phyloP scores from a whole-genome alignment of 2,329 filamentous ascomycete genomes.

The Balansia obtecta region DNA sequence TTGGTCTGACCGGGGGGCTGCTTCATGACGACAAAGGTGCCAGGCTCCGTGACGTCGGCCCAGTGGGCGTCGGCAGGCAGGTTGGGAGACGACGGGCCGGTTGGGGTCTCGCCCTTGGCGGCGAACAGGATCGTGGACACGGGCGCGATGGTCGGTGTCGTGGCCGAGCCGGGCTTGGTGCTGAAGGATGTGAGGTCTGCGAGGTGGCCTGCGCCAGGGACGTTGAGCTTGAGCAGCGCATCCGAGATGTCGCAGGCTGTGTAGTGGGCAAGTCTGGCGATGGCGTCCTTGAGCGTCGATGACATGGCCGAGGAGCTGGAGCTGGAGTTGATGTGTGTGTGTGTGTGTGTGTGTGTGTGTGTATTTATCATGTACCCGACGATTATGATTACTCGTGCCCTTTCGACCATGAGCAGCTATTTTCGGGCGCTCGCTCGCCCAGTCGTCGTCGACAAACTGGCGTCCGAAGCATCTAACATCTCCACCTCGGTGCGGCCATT shows the following conservation, averaged over 20 bases:
- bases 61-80: conserved; percentile 51
- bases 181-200: conserved; percentile 36
- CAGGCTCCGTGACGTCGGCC: conserved; percentile 49
- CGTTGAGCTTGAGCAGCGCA: conserved; percentile 56
- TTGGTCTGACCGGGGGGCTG: conserved; percentile 54
- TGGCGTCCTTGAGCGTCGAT: conserved; percentile 9
- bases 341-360: too few relatives aligned
- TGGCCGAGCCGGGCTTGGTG: conserved; percentile 13
- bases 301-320: too few relatives aligned
- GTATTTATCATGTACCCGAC: too few relatives aligned
- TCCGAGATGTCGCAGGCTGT: conserved; percentile 53
- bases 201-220: conserved; percentile 54
- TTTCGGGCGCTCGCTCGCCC: too few relatives aligned
- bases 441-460: too few relatives aligned
- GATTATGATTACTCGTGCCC: too few relatives aligned
- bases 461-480: too few relatives aligned
- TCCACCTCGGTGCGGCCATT: too few relatives aligned
- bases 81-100: conserved; percentile 25
- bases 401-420: too few relatives aligned
- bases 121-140: conserved; percentile 53
- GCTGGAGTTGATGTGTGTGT: too few relatives aligned
- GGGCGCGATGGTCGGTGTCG: conserved; percentile 31
- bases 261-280: conserved; percentile 23
- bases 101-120: conserved; percentile 34
- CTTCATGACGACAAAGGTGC: conserved; percentile 52